These are phyloP conservation scores for Pueraria montana DNA, from an alignment of 306 rosid species.

Conservation along the genomic window DNA sequence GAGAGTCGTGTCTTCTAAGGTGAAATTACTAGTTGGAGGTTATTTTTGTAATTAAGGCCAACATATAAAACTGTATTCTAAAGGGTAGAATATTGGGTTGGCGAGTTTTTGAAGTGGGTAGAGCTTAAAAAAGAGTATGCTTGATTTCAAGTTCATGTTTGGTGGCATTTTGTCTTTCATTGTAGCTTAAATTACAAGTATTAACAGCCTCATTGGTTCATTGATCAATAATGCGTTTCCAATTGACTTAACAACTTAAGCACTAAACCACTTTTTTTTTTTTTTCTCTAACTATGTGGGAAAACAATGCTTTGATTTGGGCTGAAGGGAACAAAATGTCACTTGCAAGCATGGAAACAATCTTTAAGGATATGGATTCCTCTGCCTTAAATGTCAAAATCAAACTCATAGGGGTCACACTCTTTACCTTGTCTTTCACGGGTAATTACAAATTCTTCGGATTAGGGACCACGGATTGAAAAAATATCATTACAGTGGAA, in stretches of 20 bases:
- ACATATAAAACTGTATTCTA: not conserved
- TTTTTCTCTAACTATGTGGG: not conserved
- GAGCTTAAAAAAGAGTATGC: constrained; percentile 24
- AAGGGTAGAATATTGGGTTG: constrained; percentile 36
- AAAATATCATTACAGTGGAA: constrained; percentile 3
- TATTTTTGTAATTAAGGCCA: constrained; percentile 37
- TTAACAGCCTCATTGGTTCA: constrained; percentile 33
- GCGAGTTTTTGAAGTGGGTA: constrained; percentile 38
- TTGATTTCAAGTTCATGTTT: constrained; percentile 32
- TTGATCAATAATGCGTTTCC: constrained; percentile 26
- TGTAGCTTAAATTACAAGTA: constrained; percentile 51
- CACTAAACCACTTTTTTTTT: constrained; percentile 5
- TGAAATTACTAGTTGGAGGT: constrained; percentile 47
- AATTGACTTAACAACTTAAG: not conserved
- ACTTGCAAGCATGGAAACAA: constrained; percentile 40
- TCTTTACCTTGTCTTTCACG: constrained; percentile 40
- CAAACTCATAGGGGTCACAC: constrained; percentile 28
- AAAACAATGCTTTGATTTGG: constrained; percentile 36
- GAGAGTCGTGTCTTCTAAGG: constrained; percentile 53
- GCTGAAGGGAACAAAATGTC: constrained; percentile 43
- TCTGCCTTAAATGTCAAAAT: constrained; percentile 50
- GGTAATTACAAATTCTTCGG: constrained; percentile 27
- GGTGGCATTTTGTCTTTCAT: constrained; percentile 47
- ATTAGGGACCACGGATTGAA: constrained; percentile 43
- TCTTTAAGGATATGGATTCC: constrained; percentile 32